Base-by-base conservation (phyloP, 192 early-diverging fungal species). In the Umbelopsis sp. region DNA sequence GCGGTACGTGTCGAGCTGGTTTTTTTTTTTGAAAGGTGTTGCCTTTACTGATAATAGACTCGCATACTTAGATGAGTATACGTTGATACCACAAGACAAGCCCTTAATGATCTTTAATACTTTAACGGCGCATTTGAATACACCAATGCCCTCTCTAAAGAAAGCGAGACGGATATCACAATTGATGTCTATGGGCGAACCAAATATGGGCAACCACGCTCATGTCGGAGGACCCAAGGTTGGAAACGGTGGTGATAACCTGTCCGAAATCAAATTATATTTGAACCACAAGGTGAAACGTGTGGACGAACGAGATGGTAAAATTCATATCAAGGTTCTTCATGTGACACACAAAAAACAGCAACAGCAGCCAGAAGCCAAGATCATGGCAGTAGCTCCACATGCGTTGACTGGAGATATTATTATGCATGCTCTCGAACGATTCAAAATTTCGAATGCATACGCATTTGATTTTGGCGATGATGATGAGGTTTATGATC, bases 101-200 rank as follows among this genome's bases (percentile, higher is more conserved):
- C 81, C 85, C 1, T 68, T 88, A 46, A 73, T 78, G 4, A 86
- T 88, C 22, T 88, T 82, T 51, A 75, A 85, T 18, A 77, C 85
- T 0, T 67, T 88, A 16, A 84, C 74, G 10, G 76, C 82, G 11
- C 78, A 79, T 67, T 67, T 79, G 22, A 84, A 78, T 13, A 83
- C 79, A 13, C 83, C 85, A 3, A 69, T 88, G 78, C 87, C 87
- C 0, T 73, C 83, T 0, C 46, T 76, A 6, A 80, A 73, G 49
- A 73, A 73, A 11, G 78, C 82, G 22, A 79, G 76, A 15, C 85
- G 78, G 4, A 80, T 80, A 22, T 80, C 78, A 7, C 78, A 76
- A 61, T 30, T 76, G 13, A 73, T 76, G 71, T 77, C 75, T 11
- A 73, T 69, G n/a, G 66, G 44, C 2, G 73, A 74, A 20, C 49